Base-by-base conservation (phyloP, 306 rosid species). In the Quercus engelmannii region DNA sequence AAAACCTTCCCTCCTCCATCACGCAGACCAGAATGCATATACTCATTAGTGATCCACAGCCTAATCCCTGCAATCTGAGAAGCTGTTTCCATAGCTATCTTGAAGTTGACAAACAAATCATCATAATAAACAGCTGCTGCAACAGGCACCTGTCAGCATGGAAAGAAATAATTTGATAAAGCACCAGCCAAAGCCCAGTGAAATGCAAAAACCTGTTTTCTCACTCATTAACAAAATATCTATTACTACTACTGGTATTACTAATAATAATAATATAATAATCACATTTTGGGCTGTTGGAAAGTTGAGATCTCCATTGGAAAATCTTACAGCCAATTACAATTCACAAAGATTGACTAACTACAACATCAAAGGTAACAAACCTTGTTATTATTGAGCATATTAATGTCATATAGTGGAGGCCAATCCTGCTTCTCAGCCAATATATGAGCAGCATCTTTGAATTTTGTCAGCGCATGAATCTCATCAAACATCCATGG, bases 401-500 rank as follows among this genome's bases (percentile, higher is more conserved):
- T 89, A 18, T 79, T 63, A n/a, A 85, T 33, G 65, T 89, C 86
- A 76, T 95, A 95, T 28, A 95, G 84, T 20, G 80, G 84, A 82
- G 96, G 91, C 98, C 98, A 95, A 78, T 95, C 94, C 84, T 91
- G 46, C 90, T 93, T 90, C 87, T 88, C 89, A 5, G 98, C 92
- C 81, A 95, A 81, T 71, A 88, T 77, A 86, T 88, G 81, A 84
- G 96, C 96, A 55, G 77, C 93, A 18, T 90, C 94, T 89, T 90
- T 95, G 86, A 95, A 88, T 54, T 77, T 83, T 80, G 76, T 93
- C 86, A 93, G 81, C 83, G 90, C 90, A 79, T 93, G 93, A 83
- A 95, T 82, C 89, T 95, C 99, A 77, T 93, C 99, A 76, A 95
- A 93, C 96, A 95, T 93, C 99, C 99, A 95, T 20, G 94, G 97